These are phyloP conservation scores for Solanum sparsipilum DNA, from an alignment of 257 asterid species.

Conservation along the genomic window DNA sequence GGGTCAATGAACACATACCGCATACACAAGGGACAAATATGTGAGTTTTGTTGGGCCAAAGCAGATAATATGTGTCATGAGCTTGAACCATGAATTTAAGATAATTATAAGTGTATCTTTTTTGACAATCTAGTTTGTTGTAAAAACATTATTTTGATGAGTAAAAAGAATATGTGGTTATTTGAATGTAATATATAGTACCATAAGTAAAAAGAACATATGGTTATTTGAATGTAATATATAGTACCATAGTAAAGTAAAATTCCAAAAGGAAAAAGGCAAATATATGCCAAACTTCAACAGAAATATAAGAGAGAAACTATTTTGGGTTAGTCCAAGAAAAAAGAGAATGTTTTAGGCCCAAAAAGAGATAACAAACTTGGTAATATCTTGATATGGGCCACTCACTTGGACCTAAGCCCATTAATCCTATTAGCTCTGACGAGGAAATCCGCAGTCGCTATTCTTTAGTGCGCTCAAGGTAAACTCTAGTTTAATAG, in stretches of 20 bases:
- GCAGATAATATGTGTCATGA: neutral
- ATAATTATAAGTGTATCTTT: neutral
- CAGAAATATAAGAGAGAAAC: neutral
- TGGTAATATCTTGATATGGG: too few species aligned
- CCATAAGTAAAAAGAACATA: neutral
- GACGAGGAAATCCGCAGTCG: rapidly evolving
- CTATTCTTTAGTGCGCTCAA: neutral
- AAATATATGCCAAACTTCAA: neutral
- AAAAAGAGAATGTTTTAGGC: too few species aligned
- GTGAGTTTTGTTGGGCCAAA: neutral
- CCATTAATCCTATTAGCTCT: neutral
- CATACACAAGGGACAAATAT: neutral
- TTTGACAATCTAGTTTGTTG: neutral
- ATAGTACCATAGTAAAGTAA: neutral
- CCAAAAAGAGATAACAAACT: too few species aligned
- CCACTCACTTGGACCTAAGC: neutral
- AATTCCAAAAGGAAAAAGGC: neutral
- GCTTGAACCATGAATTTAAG: neutral
- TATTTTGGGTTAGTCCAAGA: neutral
- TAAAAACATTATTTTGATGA: neutral
- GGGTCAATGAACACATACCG: neutral
- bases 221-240: neutral
- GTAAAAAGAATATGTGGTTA: neutral
- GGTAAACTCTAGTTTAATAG: neutral
- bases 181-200: neutral